Evolutionary conservation across 2,329 filamentous ascomycete genomes (phyloP), one percentile per base, ranked within the genome.

Genomic region (Eutypa lata): DNA sequence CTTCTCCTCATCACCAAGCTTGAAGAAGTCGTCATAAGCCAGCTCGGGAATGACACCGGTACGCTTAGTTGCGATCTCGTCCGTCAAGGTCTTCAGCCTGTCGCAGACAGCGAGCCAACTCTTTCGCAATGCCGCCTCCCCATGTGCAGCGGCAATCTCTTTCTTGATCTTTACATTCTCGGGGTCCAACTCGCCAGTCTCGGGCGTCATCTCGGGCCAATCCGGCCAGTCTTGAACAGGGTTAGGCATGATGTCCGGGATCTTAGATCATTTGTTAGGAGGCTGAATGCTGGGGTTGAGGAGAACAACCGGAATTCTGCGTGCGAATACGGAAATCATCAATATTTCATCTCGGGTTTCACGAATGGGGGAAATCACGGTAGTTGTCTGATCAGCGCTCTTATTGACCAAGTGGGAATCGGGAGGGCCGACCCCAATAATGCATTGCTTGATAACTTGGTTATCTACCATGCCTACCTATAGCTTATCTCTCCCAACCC

Each of bases 91-190:
- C 49, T 70, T 60, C 2, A 76, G 64, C 6, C 67, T 50, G n/a
- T 68, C 57, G 58, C 73, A 75, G 10, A 71, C 68, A 19, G 65
- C 63, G 19, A 73, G 47, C 73, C 73, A 76, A 55, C 70, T 70
- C 54, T 65, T 52, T 14, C 55, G 56, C 11, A 76, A 54, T 1
- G 65, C 63, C 3, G 65, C 67, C 33, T 64, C 61, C 4, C 73
- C 72, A 48, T 71, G 74, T 40, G 68, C 54, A 3, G 61, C 60
- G 31, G 68, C 62, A 22, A 75, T 69, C 1, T 64, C 61, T 48
- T 64, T 63, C 57, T 75, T 75, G 37, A 57, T 50, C 22, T 54
- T 52, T 3, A 61, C 43, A 49, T 65, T 67, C 47, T 65, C 67
- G 10, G 58, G 48, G 38, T 67, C 63, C 42, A 61, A 53, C 11